phyloP scores from a whole-genome alignment of 768 basidiomycete genomes.

The Pleurotus eryngii region DNA sequence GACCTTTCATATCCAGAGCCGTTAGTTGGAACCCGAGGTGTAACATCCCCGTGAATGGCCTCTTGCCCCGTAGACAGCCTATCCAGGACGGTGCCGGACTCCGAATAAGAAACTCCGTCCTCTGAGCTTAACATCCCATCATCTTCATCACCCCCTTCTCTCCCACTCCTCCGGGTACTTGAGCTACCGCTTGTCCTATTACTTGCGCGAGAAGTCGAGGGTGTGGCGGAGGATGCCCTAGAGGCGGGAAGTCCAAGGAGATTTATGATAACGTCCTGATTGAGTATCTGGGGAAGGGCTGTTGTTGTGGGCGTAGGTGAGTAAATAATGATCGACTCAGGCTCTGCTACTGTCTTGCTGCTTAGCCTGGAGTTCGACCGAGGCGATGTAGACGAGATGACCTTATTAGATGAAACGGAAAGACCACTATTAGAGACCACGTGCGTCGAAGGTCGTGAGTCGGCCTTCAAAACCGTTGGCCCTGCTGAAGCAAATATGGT shows the following conservation, averaged over 20 bases:
- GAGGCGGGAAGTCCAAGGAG: slow-evolving; percentile 48
- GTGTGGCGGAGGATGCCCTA: slow-evolving; percentile 24
- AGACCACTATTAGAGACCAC: slow-evolving; percentile 13
- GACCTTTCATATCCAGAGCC: background rate
- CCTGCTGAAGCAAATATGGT: slow-evolving; percentile 74
- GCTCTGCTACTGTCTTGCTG: background rate
- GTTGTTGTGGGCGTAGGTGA: slow-evolving; percentile 56
- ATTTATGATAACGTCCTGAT: slow-evolving; percentile 70
- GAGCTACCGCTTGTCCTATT: background rate
- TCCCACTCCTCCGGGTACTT: slow-evolving; percentile 5
- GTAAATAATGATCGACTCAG: slow-evolving; percentile 34
- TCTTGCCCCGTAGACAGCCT: slow-evolving; percentile 10
- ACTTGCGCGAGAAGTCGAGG: background rate
- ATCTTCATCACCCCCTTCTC: slow-evolving; percentile 61
- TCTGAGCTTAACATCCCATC: slow-evolving; percentile 27
- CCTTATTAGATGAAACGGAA: background rate
- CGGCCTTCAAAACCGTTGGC: slow-evolving; percentile 9
- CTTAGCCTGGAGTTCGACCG: slow-evolving; percentile 7
- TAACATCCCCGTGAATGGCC: slow-evolving; percentile 51
- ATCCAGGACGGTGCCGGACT: slow-evolving; percentile 40
- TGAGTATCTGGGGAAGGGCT: slow-evolving; percentile 61
- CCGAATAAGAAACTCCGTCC: slow-evolving; percentile 35
- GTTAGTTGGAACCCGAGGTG: slow-evolving; percentile 38
- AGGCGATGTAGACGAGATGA: slow-evolving; percentile 2
- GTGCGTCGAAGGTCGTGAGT: slow-evolving; percentile 13